Base-by-base conservation (phyloP, 179 eudicot species). In the Drosera spatulata region DNA sequence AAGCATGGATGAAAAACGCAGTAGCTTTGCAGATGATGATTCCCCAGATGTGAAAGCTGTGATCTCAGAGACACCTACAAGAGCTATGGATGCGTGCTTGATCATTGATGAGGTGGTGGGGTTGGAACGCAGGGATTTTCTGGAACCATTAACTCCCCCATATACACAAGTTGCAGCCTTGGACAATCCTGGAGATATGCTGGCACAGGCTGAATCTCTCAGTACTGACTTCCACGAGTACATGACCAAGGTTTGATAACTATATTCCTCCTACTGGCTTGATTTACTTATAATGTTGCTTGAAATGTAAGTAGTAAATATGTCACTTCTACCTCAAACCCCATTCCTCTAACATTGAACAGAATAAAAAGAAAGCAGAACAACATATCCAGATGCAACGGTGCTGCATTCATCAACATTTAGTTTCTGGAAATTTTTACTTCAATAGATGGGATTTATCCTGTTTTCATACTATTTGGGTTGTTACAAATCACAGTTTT, bases 171-270 rank as follows among this genome's bases (percentile, higher is more conserved):
- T 51, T 57, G 58, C 53, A 5, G 44, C 62, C 44, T 45, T 59
- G 61, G 49, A 52, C 49, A 58, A 42, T 38, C 62, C 78, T 22
- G 33, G 69, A 45, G 49, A 58, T 61, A 46, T 50, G 47, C n/a
- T 60, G 58, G 66, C 58, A 40, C 61, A 59, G 40, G 67, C 48
- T 49, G 63, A 66, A 53, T 52, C 70, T 8, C 66, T 76, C 59
- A 58, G 61, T 61, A 60, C 57, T 59, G 76, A 59, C 50, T 10
- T 61, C 61, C 63, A 57, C 37, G 58, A 62, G 55, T 69, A 68
- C 52, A 61, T 37, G 41, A 4, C 67, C 58, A 67, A 86, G 95
- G 95, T 86, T 59, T 74, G 85, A 53, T 75, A 60, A 22, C 33
- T 22, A 22, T 22, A 22, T 22, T 1, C 33, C 33, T 22, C 33